A percentile compares a stretch with the other conserved stretches of the same genome.
Conservation (phyloP, 164 flowering plant species). For the Liriodendron chinense region DNA sequence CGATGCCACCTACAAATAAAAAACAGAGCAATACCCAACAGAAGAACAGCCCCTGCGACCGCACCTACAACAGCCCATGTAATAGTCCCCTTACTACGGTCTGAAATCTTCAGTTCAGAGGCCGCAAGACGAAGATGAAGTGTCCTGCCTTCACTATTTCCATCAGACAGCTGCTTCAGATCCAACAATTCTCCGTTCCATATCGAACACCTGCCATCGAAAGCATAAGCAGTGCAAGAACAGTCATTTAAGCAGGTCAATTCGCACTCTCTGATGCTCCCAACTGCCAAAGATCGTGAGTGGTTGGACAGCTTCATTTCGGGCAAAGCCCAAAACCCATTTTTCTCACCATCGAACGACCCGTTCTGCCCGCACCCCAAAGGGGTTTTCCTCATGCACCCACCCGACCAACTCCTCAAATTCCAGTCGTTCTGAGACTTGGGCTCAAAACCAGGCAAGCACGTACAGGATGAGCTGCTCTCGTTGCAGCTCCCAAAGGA, state of each 20-base stretch:
- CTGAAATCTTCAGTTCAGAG: slow-evolving; percentile 1
- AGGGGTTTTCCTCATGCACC: slow-evolving; percentile 18
- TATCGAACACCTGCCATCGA: slow-evolving; percentile 7
- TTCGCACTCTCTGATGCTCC: slow-evolving; percentile 5
- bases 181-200: slow-evolving; percentile 18
- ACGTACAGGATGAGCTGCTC: slow-evolving; percentile 1
- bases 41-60: slow-evolving; percentile 10
- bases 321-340: background rate
- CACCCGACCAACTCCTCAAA: slow-evolving; percentile 10
- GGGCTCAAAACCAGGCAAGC: slow-evolving; percentile 18
- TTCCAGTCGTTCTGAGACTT: slow-evolving; percentile 9
- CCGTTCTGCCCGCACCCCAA: slow-evolving; percentile 13
- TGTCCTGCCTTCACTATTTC: background rate
- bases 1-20: slow-evolving; percentile 12
- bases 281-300: background rate
- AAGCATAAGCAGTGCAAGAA: slow-evolving; percentile 20
- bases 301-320: background rate
- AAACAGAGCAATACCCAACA: slow-evolving; percentile 14
- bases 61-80: slow-evolving; percentile 20
- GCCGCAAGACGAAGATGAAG: background rate
- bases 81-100: slow-evolving; percentile 8
- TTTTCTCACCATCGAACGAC: slow-evolving; percentile 19
- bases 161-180: background rate
- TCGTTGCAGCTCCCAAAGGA: slow-evolving; percentile 20
- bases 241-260: slow-evolving; percentile 17